These are phyloP conservation scores for Suillus variegatus DNA, from an alignment of 768 basidiomycete genomes.

Conservation along the genomic window DNA sequence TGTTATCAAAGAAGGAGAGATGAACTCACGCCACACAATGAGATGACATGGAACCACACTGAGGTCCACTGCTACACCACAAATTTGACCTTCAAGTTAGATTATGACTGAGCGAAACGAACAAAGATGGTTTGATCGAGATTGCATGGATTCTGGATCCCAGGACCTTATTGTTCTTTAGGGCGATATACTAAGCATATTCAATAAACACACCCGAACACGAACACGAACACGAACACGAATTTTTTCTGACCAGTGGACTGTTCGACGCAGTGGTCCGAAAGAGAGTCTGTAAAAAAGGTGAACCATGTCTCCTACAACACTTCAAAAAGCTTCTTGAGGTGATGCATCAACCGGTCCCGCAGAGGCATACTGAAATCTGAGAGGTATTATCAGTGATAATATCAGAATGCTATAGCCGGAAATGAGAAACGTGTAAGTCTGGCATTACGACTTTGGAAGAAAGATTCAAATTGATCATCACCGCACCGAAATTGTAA, in stretches of 20 bases:
- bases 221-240: slow-evolving; percentile 29
- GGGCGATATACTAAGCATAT: not conserved
- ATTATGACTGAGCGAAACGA: not conserved
- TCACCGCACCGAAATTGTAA: too few relatives aligned
- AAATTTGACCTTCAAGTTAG: not conserved
- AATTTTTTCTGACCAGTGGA: slow-evolving; percentile 36
- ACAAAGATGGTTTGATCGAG: not conserved
- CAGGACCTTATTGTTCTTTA: not conserved
- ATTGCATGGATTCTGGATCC: not conserved
- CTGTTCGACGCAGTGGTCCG: slow-evolving; percentile 15
- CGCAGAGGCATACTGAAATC: slow-evolving; percentile 35
- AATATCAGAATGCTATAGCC: not conserved
- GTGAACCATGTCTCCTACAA: slow-evolving; percentile 29
- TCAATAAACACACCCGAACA: slow-evolving; percentile 26
- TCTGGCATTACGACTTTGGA: too few relatives aligned
- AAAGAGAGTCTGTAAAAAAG: not conserved
- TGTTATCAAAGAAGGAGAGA: not conserved
- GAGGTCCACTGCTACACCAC: not conserved
- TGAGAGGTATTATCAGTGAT: not conserved
- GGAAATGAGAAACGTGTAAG: too few relatives aligned
- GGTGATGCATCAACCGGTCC: slow-evolving; percentile 37
- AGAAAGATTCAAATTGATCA: too few relatives aligned
- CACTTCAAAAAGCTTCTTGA: slow-evolving; percentile 30
- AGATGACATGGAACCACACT: not conserved
- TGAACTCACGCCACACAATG: slow-evolving; percentile 2